Base-by-base conservation (phyloP, 257 asterid species). In the Prunella vulgaris region DNA sequence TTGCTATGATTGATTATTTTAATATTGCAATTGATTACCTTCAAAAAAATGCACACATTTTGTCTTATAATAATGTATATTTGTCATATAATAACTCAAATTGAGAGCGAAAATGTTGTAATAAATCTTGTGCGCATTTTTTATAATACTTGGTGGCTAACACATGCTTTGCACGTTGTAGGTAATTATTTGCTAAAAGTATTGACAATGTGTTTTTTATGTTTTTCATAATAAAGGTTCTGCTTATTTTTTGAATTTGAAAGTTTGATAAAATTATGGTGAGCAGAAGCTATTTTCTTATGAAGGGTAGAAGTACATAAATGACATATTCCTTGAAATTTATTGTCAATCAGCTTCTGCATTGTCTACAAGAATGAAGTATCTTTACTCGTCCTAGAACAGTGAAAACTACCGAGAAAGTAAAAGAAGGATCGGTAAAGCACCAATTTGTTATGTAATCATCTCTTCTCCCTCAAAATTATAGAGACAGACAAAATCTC, bases 191-290 rank as follows among this genome's bases (percentile, higher is more conserved):
- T n/a, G n/a, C n/a, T n/a, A n/a, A n/a, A n/a, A n/a, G n/a, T n/a
- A n/a, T n/a, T n/a, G n/a, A n/a, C n/a, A n/a, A n/a, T n/a, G n/a
- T n/a, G n/a, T n/a, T n/a, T n/a, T n/a, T n/a, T n/a, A n/a, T n/a
- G n/a, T n/a, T n/a, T n/a, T n/a, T n/a, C n/a, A n/a, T 51, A 94
- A 77, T 84, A 94, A 80, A 63, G 93, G 88, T 87, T 94, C 99
- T 81, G 73, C 90, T 94, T 94, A 81, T 94, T 94, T 78, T 94
- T 97, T 57, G 97, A 83, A 70, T 96, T 97, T 40, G 96, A 86
- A 77, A 94, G 96, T 75, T 82, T 91, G 81, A 94, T 84, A 78
- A 94, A 94, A 78, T 91, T 97, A 78, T 94, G 99, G 40, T 96
- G 96, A 68, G 99, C 96, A 66, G 80, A 70, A 65, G 99, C 93